Conservation (phyloP, 2,329 filamentous ascomycete species). For the Domatiomyces globalis region DNA sequence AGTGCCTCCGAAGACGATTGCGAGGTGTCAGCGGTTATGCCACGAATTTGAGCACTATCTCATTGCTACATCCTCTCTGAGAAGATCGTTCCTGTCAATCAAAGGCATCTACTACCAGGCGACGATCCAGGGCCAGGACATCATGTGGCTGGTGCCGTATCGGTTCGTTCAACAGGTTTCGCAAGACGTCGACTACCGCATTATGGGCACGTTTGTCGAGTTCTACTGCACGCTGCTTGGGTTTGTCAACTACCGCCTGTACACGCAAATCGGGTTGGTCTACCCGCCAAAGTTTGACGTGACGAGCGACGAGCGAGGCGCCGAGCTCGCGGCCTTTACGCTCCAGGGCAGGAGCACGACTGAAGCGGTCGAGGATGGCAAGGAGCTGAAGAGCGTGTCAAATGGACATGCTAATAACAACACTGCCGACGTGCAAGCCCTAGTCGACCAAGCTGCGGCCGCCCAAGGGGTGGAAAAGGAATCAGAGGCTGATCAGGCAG, state of each 20-base stretch:
- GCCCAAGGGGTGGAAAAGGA: constrained; percentile 18
- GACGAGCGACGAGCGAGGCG: constrained; percentile 73
- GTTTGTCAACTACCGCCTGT: constrained; percentile 91
- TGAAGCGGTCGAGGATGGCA: constrained; percentile 35
- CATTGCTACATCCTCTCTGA: constrained; percentile 77
- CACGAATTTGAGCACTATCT: constrained; percentile 97
- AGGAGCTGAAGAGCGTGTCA: constrained; percentile 39
- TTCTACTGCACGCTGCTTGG: constrained; percentile 95
- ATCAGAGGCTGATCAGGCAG: constrained; percentile 27
- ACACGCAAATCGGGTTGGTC: constrained; percentile 78
- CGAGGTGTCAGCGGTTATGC: constrained; percentile 80
- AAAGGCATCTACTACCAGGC: constrained; percentile 99
- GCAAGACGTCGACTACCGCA: constrained; percentile 90
- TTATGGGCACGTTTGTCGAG: constrained; percentile 98
- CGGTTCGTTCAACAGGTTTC: constrained; percentile 92
- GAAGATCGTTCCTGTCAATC: constrained; percentile 94
- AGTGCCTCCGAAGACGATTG: constrained; percentile 89
- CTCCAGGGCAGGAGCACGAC: constrained; percentile 59
- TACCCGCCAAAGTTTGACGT: constrained; percentile 92
- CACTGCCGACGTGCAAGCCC: constrained; percentile 52
- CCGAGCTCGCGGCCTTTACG: constrained; percentile 79
- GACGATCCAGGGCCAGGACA: constrained; percentile 89
- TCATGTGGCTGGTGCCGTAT: constrained; percentile 94
- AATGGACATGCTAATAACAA: constrained; percentile 40
- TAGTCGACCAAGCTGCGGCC: constrained; percentile 43